Percentiles rank a stretch among this genome's conserved stretches.
phyloP scores from a whole-genome alignment of 2,329 filamentous ascomycete species.

The Cladophialophora carrionii region DNA sequence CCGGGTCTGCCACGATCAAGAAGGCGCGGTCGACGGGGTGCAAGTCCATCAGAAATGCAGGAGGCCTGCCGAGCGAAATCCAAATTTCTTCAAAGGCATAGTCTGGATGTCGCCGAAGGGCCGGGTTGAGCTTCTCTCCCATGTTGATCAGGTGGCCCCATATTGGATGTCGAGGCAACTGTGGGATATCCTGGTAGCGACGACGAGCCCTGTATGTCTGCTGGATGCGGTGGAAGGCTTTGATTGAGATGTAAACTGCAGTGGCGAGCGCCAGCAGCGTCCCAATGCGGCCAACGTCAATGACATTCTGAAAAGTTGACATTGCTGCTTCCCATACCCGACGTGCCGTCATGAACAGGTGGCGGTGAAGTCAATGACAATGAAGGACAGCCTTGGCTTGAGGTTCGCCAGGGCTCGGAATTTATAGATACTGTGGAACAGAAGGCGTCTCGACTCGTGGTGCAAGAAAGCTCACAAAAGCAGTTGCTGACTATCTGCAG shows the following conservation, averaged over 20 bases:
- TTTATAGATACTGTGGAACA: neutral
- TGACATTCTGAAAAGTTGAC: neutral
- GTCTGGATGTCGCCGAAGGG: constrained; percentile 30
- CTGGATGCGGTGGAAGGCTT: constrained; percentile 1
- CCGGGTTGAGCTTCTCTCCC: constrained; percentile 29
- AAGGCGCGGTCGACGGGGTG: constrained; percentile 47
- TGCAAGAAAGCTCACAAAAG: neutral
- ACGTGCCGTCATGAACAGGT: neutral
- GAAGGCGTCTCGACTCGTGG: neutral
- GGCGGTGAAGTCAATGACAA: neutral
- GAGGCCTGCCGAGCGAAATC: constrained; percentile 29
- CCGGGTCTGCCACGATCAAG: constrained; percentile 46
- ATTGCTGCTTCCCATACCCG: neutral
- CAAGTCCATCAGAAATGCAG: constrained; percentile 45
- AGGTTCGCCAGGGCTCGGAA: neutral
- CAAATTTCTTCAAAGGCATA: constrained; percentile 34
- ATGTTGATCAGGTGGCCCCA: constrained; percentile 33
- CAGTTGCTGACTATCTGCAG: too few species aligned
- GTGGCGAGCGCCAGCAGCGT: neutral
- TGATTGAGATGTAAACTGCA: constrained; percentile 5
- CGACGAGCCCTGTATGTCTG: constrained; percentile 6
- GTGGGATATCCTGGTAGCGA: constrained; percentile 27
- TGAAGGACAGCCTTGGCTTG: neutral
- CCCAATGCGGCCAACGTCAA: neutral
- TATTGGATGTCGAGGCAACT: constrained; percentile 29